These are phyloP conservation scores for Phaeolepiota aurea DNA, from an alignment of 768 basidiomycete genomes.

Conservation along the genomic window DNA sequence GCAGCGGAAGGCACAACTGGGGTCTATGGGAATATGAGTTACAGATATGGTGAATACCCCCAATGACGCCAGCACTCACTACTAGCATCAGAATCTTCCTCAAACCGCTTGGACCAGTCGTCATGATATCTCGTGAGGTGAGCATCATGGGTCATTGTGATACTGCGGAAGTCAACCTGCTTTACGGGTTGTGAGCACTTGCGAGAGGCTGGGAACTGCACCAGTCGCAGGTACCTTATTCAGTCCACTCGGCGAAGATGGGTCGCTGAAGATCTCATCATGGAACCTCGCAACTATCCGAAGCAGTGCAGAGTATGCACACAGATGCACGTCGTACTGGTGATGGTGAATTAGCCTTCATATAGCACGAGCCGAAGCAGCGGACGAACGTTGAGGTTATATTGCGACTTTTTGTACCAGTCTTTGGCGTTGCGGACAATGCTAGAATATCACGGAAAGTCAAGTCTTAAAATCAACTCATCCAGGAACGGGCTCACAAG, in stretches of 20 bases:
- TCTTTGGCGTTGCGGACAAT: constrained; percentile 64
- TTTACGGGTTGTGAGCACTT: too few species aligned
- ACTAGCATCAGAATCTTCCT: constrained; percentile 47
- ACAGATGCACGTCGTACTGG: constrained; percentile 73
- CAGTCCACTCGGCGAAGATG: constrained; percentile 54
- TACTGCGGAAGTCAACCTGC: constrained; percentile 59
- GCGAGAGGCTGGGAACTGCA: too few species aligned
- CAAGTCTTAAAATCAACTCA: background rate
- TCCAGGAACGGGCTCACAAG: constrained; percentile 33
- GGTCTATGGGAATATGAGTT: constrained; percentile 31
- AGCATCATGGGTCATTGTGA: constrained; percentile 54
- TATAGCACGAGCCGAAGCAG: background rate
- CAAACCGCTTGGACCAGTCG: constrained; percentile 60
- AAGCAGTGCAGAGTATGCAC: constrained; percentile 61
- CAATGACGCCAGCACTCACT: constrained; percentile 24
- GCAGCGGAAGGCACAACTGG: constrained; percentile 51
- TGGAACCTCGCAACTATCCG: constrained; percentile 70
- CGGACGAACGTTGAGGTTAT: constrained; percentile 43
- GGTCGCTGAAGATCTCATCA: constrained; percentile 69
- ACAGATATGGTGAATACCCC: background rate
- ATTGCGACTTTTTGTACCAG: constrained; percentile 68
- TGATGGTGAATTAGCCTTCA: constrained; percentile 17
- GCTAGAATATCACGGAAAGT: constrained; percentile 16
- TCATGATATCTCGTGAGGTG: constrained; percentile 49
- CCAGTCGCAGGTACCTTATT: constrained; percentile 70